Conservation (phyloP, 768 basidiomycete genomes). For the Cystofilobasidium capitatum region DNA sequence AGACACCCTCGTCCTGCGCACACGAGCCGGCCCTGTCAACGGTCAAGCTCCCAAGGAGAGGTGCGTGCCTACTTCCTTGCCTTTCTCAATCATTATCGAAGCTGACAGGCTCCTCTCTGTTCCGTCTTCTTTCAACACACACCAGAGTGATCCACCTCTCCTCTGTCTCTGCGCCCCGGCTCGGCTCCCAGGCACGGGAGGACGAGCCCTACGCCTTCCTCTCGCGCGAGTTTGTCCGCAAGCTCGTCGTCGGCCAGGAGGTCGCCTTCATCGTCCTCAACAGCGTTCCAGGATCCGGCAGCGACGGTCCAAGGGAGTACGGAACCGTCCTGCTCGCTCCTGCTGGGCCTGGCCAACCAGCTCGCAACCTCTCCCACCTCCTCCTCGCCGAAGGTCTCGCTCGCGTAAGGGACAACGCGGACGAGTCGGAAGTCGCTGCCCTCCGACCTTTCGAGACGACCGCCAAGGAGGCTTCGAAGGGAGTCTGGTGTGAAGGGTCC, state of each 20-base stretch:
- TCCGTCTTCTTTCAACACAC: not conserved
- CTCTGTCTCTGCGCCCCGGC: slow-evolving; percentile 70
- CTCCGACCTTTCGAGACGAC: slow-evolving; percentile 63
- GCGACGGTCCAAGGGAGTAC: slow-evolving; percentile 7
- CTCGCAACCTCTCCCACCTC: slow-evolving; percentile 37
- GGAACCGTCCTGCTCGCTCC: slow-evolving; percentile 1
- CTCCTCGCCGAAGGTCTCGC: slow-evolving; percentile 86
- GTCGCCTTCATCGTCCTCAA: slow-evolving; percentile 62
- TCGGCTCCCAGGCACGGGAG: slow-evolving; percentile 70
- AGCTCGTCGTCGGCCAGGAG: slow-evolving; percentile 79
- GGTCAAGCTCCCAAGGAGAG: slow-evolving; percentile 86
- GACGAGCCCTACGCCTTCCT: slow-evolving; percentile 95
- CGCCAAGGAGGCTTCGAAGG: slow-evolving; percentile 63
- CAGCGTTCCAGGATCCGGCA: slow-evolving; percentile 40
- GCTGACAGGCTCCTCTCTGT: not conserved
- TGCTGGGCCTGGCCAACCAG: slow-evolving; percentile 21
- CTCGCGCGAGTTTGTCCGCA: slow-evolving; percentile 81
- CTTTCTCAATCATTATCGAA: not conserved
- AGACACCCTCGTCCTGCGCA: slow-evolving; percentile 76
- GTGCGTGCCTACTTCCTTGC: slow-evolving; percentile 44
- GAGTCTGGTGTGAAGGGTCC: slow-evolving; percentile 57
- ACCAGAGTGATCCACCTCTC: slow-evolving; percentile 77
- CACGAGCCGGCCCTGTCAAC: slow-evolving; percentile 56
- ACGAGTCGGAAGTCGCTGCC: slow-evolving; percentile 44
- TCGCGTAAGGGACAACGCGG: slow-evolving; percentile 62